Evolutionary conservation across 257 asterid genomes (phyloP).

Genomic region (Nicotiana noctiflora): DNA sequence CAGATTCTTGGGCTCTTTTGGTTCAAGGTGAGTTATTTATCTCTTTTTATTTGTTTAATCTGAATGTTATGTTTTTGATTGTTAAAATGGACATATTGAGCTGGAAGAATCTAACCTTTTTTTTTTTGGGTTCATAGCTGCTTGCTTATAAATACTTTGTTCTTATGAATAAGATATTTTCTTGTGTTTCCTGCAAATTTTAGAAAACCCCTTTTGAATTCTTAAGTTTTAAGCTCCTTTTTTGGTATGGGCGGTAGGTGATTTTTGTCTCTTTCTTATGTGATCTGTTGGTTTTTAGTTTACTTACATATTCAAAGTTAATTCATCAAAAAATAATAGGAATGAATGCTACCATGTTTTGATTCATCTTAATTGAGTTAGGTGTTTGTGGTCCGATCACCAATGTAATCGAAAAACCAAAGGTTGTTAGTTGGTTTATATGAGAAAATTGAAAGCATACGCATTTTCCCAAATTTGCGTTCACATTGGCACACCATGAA

Average conservation of each 20-base stretch:
- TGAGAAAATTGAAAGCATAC: neutral
- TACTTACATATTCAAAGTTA: neutral
- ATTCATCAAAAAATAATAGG: neutral
- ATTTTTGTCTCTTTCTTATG: neutral
- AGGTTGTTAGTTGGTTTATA: neutral
- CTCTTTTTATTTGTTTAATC: neutral
- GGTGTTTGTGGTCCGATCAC: slow-evolving; percentile 4
- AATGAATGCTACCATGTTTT: neutral
- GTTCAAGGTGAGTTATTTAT: slow-evolving; percentile 35
- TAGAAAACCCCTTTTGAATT: neutral
- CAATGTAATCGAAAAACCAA: neutral
- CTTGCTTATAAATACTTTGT: neutral
- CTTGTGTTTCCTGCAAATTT: neutral
- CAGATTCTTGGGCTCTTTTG: slow-evolving; percentile 27
- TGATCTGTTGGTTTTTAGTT: neutral
- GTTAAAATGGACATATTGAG: slow-evolving; percentile 11
- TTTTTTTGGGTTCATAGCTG: neutral
- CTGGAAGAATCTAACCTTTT: slow-evolving; percentile 16
- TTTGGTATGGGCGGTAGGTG: slow-evolving; percentile 2
- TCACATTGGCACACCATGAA: neutral
- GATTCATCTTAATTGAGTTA: neutral
- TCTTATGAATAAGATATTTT: neutral
- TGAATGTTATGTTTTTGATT: neutral
- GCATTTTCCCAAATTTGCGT: neutral
- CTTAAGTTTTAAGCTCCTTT: neutral